Evolutionary conservation across 2,329 filamentous ascomycete species (phyloP).

Genomic region (Calonectria hongkongensis): DNA sequence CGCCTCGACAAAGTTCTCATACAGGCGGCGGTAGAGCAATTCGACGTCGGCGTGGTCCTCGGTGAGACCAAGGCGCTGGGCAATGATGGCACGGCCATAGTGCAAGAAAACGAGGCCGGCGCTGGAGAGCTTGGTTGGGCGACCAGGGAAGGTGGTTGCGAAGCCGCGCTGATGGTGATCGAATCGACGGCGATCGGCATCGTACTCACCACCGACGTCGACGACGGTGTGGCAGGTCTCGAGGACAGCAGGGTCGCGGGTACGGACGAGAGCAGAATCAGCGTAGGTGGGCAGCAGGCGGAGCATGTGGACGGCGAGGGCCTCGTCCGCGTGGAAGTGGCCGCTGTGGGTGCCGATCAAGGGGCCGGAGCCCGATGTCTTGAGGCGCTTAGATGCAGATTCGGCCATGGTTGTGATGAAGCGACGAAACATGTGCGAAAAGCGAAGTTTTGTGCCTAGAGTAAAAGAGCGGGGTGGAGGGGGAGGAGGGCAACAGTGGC

Average conservation of each 20-base stretch:
- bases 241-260: conserved; percentile 87
- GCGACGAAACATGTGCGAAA: conserved; percentile 58
- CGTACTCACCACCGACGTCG: conserved; percentile 97
- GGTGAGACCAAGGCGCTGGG: conserved; percentile 69
- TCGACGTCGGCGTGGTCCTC: conserved; percentile 80
- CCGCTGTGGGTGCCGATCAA: conserved; percentile 97
- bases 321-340: conserved; percentile 99
- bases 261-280: conserved; percentile 85
- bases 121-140: conserved; percentile 91
- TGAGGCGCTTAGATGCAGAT: conserved; percentile 87
- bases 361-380: conserved; percentile 77
- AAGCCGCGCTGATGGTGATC: conserved; percentile 99
- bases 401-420: conserved; percentile 69
- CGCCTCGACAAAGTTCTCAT: conserved; percentile 94
- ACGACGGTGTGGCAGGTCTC: conserved; percentile 94
- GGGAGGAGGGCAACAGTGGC: not conserved
- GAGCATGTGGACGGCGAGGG: conserved; percentile 96
- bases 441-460: conserved; percentile 26
- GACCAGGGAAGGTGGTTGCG: conserved; percentile 87
- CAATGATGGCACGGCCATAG: conserved; percentile 91
- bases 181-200: conserved; percentile 84
- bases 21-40: conserved; percentile 90
- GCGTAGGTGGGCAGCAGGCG: conserved; percentile 89
- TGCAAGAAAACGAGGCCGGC: conserved; percentile 97
- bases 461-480: not conserved